Evolutionary conservation across 345 rosid genomes (phyloP), one percentile per base, ranked within the genome.

Genomic region (Noccaea caerulescens): DNA sequence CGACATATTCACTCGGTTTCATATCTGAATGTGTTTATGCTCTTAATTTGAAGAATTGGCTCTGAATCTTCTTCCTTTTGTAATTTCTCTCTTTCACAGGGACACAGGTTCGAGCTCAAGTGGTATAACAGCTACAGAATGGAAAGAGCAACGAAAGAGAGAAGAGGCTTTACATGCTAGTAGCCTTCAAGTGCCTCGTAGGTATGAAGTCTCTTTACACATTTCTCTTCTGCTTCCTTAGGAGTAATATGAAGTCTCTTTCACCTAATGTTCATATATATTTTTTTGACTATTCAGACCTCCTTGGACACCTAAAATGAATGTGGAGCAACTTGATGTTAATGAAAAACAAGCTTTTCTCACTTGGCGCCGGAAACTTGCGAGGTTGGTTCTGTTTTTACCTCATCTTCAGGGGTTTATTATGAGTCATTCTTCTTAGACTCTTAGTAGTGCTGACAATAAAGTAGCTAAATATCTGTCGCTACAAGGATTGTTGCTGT

Each of bases 311-410:
- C 65, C 96, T 47, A 73, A 69, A 18, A 91, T 88, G 93, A 75
- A 83, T 32, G 77, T 85, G 72, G 93, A 85, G 18, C 85, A 79
- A 75, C 89, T 88, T 67, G 93, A 92, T 82, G 69, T 77, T 25
- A 85, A 82, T 53, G 95, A 90, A 50, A 77, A 59, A 32, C 87
- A 81, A 61, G 83, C 96, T 71, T 92, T 92, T 70, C 74, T 92
- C 10, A 60, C 63, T 49, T 92, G 98, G 97, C 97, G 96, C 6
- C 85, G 93, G 27, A 77, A 77, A 77, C 87, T 93, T 73, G 93
- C 84, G 0, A 87, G 93, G 97, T 92, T 75, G 45, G 83, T 50
- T 46, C 14, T 56, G 20, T 27, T 45, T 54, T 62, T 27, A 44
- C 33, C 41, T 5, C 37, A 9, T 27, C n/a, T 27, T 2, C 6